A percentile compares a stretch with the other conserved stretches of the same genome.
These are phyloP conservation scores for Fragilaria radians DNA, from an alignment of 108 stramenopile species.

Conservation along the genomic window DNA sequence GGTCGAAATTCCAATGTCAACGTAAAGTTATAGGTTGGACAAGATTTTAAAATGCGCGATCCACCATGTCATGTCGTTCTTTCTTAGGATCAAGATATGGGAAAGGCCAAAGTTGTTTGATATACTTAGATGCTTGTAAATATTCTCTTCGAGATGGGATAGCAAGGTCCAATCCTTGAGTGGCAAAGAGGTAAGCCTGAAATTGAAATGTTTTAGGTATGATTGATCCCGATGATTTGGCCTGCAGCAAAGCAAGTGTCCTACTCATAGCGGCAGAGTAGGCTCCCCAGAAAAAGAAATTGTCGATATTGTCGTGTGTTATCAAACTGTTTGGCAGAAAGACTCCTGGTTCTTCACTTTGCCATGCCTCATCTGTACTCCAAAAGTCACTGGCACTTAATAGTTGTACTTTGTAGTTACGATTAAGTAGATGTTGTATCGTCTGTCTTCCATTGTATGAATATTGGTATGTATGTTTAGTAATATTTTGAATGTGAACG, in stretches of 20 bases:
- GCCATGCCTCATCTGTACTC: background rate
- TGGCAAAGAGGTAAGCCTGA: constrained; percentile 45
- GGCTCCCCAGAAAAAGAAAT: constrained; percentile 17
- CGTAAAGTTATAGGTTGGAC: background rate
- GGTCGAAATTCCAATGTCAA: background rate
- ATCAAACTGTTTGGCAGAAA: constrained; percentile 39
- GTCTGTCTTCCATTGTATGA: too few species aligned
- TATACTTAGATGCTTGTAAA: background rate
- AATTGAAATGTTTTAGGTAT: constrained; percentile 12
- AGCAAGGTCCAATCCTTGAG: constrained; percentile 57
- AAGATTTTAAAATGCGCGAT: background rate
- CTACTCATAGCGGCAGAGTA: background rate
- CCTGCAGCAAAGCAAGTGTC: background rate
- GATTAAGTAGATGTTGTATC: constrained; percentile 18
- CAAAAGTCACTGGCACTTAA: constrained; percentile 24
- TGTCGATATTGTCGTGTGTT: constrained; percentile 12
- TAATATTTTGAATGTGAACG: too few species aligned
- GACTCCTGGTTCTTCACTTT: background rate
- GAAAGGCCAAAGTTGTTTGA: background rate
- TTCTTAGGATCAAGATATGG: background rate
- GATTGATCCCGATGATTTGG: background rate
- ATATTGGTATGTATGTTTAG: too few species aligned
- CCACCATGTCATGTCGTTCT: background rate
- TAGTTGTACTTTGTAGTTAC: constrained; percentile 41
- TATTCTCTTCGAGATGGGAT: constrained; percentile 29